These are phyloP conservation scores for Pugionium dolabratum DNA, from an alignment of 345 rosid species.

Conservation along the genomic window DNA sequence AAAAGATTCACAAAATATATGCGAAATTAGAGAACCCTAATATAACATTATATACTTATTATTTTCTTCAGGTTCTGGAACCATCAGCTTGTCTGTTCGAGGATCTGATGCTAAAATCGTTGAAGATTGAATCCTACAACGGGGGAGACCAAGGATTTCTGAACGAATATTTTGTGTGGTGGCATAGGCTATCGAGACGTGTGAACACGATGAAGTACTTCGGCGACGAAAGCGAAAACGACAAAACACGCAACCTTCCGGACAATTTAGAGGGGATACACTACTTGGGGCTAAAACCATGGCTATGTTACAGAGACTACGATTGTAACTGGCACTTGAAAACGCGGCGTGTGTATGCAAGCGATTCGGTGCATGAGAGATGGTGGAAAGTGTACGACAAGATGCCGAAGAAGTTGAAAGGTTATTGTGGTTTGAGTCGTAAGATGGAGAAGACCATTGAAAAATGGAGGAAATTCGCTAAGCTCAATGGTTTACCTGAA, in stretches of 20 bases:
- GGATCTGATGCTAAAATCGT: conserved; percentile 50
- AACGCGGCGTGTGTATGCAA: conserved; percentile 51
- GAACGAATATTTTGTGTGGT: conserved; percentile 77
- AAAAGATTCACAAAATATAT: too few species aligned
- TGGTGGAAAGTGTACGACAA: conserved; percentile 80
- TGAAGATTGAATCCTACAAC: conserved; percentile 55
- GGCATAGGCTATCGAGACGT: conserved; percentile 69
- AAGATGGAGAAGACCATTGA: conserved; percentile 46
- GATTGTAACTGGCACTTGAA: conserved; percentile 86
- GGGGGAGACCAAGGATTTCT: conserved; percentile 93
- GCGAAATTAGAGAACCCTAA: too few species aligned
- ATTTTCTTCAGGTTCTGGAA: conserved; percentile 47
- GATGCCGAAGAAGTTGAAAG: conserved; percentile 59
- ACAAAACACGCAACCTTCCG: background rate
- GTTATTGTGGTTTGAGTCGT: conserved; percentile 54
- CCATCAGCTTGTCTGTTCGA: conserved; percentile 71
- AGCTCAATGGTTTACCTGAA: conserved; percentile 43
- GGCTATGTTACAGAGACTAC: conserved; percentile 87
- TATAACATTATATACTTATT: background rate
- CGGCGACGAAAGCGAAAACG: background rate
- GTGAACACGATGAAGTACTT: conserved; percentile 59
- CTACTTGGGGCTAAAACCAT: conserved; percentile 83
- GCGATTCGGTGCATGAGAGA: conserved; percentile 57
- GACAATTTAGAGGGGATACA: conserved; percentile 51
- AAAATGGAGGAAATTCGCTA: conserved; percentile 57